Percentiles rank a stretch among this genome's conserved stretches.
Conservation (phyloP, 345 rosid genomes). For the Xanthoceras sorbifolium region DNA sequence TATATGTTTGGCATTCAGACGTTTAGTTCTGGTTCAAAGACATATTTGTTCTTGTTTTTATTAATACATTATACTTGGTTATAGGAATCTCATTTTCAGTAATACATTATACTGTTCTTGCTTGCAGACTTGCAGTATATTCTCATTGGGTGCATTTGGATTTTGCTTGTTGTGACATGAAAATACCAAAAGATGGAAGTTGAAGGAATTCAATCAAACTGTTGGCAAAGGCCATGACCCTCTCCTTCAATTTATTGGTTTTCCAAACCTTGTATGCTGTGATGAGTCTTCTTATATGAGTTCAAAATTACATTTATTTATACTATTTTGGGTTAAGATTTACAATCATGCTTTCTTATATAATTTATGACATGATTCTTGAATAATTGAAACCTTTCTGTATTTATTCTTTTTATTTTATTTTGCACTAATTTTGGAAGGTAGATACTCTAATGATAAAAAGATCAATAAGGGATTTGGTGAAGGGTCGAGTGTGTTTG, state of each 20-base stretch:
- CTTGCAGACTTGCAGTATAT: slow-evolving; percentile 81
- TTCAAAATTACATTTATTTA: neutral
- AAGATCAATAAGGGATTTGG: neutral
- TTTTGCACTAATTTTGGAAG: no score
- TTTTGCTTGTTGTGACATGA: slow-evolving; percentile 77
- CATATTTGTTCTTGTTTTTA: neutral
- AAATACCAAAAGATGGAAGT: slow-evolving; percentile 49
- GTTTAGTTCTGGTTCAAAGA: no score
- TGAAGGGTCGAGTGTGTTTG: neutral
- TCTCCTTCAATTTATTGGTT: neutral
- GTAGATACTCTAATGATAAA: neutral
- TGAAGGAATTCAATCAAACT: neutral
- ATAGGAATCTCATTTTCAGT: neutral
- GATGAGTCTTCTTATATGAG: neutral
- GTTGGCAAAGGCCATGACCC: neutral
- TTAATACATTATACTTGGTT: no score
- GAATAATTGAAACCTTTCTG: no score
- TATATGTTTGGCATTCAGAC: neutral
- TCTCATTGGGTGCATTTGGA: slow-evolving; percentile 81
- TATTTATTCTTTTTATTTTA: no score
- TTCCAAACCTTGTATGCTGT: neutral
- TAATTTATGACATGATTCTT: neutral
- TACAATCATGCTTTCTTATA: no score
- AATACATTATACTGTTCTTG: neutral
- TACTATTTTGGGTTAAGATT: neutral